These are phyloP conservation scores for Mentha longifolia DNA, from an alignment of 257 asterid species.

Conservation along the genomic window DNA sequence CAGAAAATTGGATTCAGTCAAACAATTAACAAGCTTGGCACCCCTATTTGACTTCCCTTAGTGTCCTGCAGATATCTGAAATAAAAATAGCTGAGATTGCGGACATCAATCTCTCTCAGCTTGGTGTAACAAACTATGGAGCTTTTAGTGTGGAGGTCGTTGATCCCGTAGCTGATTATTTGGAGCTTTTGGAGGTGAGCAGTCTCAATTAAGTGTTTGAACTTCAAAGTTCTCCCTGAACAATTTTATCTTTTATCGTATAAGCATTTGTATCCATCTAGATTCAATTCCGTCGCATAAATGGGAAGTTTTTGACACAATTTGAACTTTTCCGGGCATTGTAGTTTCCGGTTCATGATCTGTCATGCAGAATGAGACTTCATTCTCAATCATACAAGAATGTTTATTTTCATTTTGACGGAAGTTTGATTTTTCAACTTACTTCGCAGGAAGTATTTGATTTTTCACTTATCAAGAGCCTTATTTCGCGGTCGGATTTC, in stretches of 20 bases:
- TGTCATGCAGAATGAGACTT: not conserved
- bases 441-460: constrained; percentile 86
- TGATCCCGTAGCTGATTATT: constrained; percentile 91
- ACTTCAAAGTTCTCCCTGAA: constrained; percentile 12
- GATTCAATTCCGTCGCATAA: not conserved
- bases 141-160: constrained; percentile 81
- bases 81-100: constrained; percentile 81
- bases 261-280: constrained; percentile 7
- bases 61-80: constrained; percentile 76
- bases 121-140: constrained; percentile 67
- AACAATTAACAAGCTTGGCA: constrained; percentile 29
- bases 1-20: not conserved
- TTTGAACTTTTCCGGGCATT: not conserved
- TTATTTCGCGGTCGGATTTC: constrained; percentile 77
- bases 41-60: constrained; percentile 38
- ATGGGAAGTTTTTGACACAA: not conserved
- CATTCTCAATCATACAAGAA: not conserved
- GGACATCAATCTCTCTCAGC: constrained; percentile 73
- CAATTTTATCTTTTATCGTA: not conserved
- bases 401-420: constrained; percentile 8
- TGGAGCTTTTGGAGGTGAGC: constrained; percentile 96
- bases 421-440: constrained; percentile 18
- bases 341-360: not conserved
- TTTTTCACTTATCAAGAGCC: constrained; percentile 78
- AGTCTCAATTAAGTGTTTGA: constrained; percentile 18